Base-by-base conservation (phyloP, 345 rosid genomes). In the Eutrema yunnanense region DNA sequence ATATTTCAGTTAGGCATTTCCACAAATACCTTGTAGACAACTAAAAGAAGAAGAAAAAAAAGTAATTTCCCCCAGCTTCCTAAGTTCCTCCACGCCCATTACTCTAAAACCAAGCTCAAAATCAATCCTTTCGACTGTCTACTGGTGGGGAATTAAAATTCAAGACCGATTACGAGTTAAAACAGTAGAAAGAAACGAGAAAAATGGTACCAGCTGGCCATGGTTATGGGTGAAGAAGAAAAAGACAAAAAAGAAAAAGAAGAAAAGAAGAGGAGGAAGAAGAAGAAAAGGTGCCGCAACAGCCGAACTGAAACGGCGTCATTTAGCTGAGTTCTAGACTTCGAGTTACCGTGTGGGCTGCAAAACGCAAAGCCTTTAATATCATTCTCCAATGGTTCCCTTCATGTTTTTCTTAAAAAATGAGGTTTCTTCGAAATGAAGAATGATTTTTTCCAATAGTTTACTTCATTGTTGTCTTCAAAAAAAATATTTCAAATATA, bases 21-120 rank as follows among this genome's bases (percentile, higher is more conserved):
- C 27, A 49, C 72, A 34, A 56, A 64, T 71, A 76, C 60, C 49
- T 76, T 54, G 71, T 22, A 26, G 13, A 62, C 61, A 75, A 54
- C 6, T 44, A 43, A 60, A 69, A 19, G 22, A 19, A 19, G 22
- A 19, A 16, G 1, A 19, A 19, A 19, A 19, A 19, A 19, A 19
- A 19, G 22, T 19, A 19, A 19, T 19, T 19, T 19, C 22, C 22
- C 37, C 40, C 8, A 76, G 10, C 0, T 37, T 38, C 8, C 32
- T 13, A 29, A 47, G 53, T 48, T 48, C 30, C 41, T 55, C 33
- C 60, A 76, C 59, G 33, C 61, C 53, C 53, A 76, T 76, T 56
- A 70, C 61, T 63, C 66, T 41, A 55, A 32, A 59, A 55, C 4
- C 55, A 50, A 52, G 4, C 22, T 13, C 32, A 52, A 57, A 32